phyloP scores from a whole-genome alignment of 2,329 filamentous ascomycete species.

The Claviceps sp. region DNA sequence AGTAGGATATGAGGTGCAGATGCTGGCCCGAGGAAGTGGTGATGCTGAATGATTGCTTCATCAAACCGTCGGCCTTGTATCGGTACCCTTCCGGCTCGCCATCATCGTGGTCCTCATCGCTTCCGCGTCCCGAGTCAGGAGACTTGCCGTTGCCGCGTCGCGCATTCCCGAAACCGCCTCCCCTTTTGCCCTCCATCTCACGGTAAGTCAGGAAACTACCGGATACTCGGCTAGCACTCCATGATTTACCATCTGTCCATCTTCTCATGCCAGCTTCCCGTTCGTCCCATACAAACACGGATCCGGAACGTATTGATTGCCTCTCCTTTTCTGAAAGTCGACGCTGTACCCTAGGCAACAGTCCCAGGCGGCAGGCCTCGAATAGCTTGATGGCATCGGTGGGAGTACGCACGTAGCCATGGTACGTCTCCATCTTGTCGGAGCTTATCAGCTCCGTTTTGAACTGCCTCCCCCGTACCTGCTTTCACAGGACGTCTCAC shows the following conservation, averaged over 20 bases:
- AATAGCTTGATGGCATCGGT: conserved; percentile 97
- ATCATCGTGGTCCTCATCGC: conserved; percentile 75
- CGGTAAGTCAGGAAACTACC: conserved; percentile 95
- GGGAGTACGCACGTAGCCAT: conserved; percentile 89
- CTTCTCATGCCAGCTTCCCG: conserved; percentile 93
- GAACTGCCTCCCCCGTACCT: conserved; percentile 8
- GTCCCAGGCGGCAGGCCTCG: conserved; percentile 81
- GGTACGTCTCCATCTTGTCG: conserved; percentile 81
- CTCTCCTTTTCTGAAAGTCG: conserved; percentile 92
- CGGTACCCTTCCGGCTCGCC: conserved; percentile 81
- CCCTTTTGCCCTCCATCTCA: conserved; percentile 97
- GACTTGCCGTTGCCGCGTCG: conserved; percentile 56
- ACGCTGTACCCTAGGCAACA: conserved; percentile 83
- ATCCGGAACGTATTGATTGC: conserved; percentile 89
- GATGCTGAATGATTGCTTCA: conserved; percentile 99
- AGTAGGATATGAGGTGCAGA: conserved; percentile 95
- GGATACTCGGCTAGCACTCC: conserved; percentile 94
- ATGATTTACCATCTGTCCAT: conserved; percentile 98
- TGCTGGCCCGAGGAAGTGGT: conserved; percentile 81
- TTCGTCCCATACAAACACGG: conserved; percentile 99
- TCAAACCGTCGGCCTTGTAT: conserved; percentile 91
- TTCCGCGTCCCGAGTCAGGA: conserved; percentile 66
- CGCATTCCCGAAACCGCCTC: conserved; percentile 54
- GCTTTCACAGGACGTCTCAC: conserved; percentile 9
- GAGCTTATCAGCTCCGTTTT: conserved; percentile 10